These are phyloP conservation scores for Fusarium sublunatum DNA, from an alignment of 2,329 filamentous ascomycete species.

Conservation along the genomic window DNA sequence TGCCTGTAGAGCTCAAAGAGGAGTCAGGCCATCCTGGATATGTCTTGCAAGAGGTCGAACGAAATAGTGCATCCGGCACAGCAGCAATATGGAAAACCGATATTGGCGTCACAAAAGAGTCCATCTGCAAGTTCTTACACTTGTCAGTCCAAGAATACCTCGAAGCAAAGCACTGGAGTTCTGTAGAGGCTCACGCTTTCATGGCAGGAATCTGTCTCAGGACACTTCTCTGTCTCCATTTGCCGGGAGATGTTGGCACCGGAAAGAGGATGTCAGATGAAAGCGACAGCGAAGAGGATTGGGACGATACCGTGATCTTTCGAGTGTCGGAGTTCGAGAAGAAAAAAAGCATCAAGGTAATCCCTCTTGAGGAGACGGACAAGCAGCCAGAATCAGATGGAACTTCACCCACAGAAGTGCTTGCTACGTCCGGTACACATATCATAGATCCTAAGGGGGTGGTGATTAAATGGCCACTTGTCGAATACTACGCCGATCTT, in stretches of 20 bases:
- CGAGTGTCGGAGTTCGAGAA: no score
- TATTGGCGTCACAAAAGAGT: not conserved
- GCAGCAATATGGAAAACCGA: not conserved
- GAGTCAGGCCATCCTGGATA: not conserved
- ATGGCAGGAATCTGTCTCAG: not conserved
- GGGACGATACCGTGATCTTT: not conserved
- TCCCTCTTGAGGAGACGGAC: no score
- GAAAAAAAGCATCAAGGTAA: no score
- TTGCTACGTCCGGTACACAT: no score
- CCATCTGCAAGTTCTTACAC: slow-evolving; percentile 3
- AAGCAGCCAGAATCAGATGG: no score
- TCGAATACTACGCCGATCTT: not conserved
- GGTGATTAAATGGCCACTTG: no score
- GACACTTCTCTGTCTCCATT: not conserved
- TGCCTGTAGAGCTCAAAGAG: not conserved
- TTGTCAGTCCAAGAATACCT: slow-evolving; percentile 11
- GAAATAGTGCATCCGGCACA: not conserved
- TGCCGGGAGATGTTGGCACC: no score
- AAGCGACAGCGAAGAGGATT: not conserved
- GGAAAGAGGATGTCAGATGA: not conserved
- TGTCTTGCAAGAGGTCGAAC: not conserved
- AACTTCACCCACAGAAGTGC: no score
- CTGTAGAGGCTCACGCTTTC: not conserved
- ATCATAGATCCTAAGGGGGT: no score
- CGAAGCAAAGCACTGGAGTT: slow-evolving; percentile 1